These are phyloP conservation scores for Lolium rigidum DNA, from an alignment of 176 grass and related monocot species.

Conservation along the genomic window DNA sequence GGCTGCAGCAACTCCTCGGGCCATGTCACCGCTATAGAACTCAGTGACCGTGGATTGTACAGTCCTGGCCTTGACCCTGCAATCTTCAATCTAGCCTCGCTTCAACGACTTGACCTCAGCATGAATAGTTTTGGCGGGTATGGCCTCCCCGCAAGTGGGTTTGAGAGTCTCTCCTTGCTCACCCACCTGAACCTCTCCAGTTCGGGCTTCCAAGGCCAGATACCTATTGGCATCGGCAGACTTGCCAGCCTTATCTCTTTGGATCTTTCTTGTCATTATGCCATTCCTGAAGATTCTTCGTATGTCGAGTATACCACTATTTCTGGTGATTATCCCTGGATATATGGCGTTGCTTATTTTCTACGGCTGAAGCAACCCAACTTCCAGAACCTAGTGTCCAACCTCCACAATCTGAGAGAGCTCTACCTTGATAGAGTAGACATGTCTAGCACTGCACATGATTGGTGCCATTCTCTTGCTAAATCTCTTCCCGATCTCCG, in stretches of 20 bases:
- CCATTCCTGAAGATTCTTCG: background rate
- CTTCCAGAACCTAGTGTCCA: background rate
- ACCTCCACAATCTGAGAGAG: background rate
- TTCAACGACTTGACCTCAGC: background rate
- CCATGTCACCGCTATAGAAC: background rate
- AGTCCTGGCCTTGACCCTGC: background rate
- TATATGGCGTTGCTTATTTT: background rate
- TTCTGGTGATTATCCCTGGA: background rate
- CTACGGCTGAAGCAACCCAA: background rate
- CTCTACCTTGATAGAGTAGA: background rate
- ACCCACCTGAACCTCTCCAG: constrained; percentile 16
- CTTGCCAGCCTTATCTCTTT: background rate
- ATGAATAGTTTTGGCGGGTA: background rate
- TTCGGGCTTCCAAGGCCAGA: background rate
- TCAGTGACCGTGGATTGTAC: background rate
- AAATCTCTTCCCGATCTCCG: constrained; percentile 26
- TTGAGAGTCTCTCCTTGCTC: background rate
- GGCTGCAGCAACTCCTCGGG: background rate
- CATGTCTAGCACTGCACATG: background rate
- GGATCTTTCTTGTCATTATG: background rate
- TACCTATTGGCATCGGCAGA: background rate
- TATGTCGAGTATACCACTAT: too few species aligned
- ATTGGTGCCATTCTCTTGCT: background rate
- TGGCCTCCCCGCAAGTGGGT: background rate
- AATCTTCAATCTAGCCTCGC: background rate